Evolutionary conservation across 2,329 filamentous ascomycete species (phyloP).

Genomic region (Hymenoscyphus salicellus): DNA sequence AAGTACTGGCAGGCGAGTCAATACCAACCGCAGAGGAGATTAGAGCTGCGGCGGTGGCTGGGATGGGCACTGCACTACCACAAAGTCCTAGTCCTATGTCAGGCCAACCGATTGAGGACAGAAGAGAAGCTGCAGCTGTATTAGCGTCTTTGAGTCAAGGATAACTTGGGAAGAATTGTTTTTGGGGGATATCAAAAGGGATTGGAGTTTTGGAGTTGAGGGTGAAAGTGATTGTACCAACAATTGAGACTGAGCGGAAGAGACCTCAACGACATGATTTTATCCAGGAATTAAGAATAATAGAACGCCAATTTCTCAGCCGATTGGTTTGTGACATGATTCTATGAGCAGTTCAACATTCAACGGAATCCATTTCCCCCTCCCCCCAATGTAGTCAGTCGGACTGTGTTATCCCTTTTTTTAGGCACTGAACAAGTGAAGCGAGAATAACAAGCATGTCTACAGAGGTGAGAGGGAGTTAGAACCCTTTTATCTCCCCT

Average conservation of each 20-base stretch:
- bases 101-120: slow-evolving; percentile 18
- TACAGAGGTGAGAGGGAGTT: no score
- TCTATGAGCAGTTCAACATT: no score
- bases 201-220: neutral
- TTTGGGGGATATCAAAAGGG: slow-evolving; percentile 6
- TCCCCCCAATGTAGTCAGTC: no score
- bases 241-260: neutral
- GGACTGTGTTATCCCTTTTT: no score
- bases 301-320: no score
- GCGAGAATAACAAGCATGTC: no score
- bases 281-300: no score
- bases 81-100: slow-evolving; percentile 6
- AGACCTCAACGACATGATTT: neutral
- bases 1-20: slow-evolving; percentile 49
- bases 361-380: no score
- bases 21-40: slow-evolving; percentile 26
- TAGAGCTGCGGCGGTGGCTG: slow-evolving; percentile 17
- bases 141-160: slow-evolving; percentile 29
- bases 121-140: slow-evolving; percentile 30
- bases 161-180: slow-evolving; percentile 8
- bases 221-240: neutral
- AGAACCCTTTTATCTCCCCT: no score
- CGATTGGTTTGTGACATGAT: no score
- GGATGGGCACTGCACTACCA: neutral
- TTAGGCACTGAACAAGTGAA: no score